Base-by-base conservation (phyloP, 768 basidiomycete genomes). In the Pisolithus orientalis region DNA sequence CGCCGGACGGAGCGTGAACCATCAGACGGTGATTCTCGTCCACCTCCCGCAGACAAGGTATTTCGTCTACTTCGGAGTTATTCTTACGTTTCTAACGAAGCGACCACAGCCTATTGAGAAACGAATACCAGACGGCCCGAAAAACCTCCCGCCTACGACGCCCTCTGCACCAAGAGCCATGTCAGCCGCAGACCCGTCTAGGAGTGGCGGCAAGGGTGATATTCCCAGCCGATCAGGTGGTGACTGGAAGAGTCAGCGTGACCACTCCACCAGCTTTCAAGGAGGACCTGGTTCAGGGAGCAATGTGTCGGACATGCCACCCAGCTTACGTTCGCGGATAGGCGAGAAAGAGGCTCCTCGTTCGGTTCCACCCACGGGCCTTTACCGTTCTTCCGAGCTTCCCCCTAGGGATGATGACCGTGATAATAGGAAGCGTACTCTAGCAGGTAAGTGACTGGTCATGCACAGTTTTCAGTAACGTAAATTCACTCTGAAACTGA, bases 91-190 rank as follows among this genome's bases (percentile, higher is more conserved):
- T 25, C 39, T 59, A 40, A 51, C 54, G 10, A 58, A 48, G 17
- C 37, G 39, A 50, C 28, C 37, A 48, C 54, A 82, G 80, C 57
- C 72, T 44, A 65, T 61, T 43, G 84, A 85, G 56, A 84, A 83
- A 62, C 78, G 80, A 46, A 63, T 72, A 47, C 74, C 76, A 6
- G 84, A 85, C 7, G 77, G 75, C 8, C 78, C 77, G 14, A 82
- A 81, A 63, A 63, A 68, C 21, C 65, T 81, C 34, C 80, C 82
- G 10, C 73, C 82, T 9, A 77, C 70, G 39, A 80, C 82, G 4
- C 85, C 85, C 17, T 86, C 84, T 39, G 87, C 77, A 7, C 87
- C 87, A 7, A 76, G 86, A 57, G 83, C 84, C 3, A 87, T 87
- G 85, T 78, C 82, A 16, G 70, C 75, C 14, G 65, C 65, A 42